Percentiles rank a stretch among this genome's conserved stretches.
These are phyloP conservation scores for Coniophora puteana DNA, from an alignment of 1,284 basidiomycete genomes.

Conservation along the genomic window DNA sequence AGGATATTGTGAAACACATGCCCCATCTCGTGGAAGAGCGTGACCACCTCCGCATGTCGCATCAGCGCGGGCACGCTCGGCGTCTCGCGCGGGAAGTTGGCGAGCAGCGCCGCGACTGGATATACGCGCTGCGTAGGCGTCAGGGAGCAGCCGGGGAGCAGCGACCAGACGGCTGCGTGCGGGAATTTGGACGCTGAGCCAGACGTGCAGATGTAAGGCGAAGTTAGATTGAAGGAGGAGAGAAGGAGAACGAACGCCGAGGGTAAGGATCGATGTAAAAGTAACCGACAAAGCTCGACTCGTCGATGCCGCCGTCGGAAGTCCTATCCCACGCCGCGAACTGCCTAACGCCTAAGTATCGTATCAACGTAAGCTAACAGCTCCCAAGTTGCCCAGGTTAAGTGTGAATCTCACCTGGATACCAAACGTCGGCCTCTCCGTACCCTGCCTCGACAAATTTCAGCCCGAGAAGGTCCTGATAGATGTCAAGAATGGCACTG, in stretches of 20 bases:
- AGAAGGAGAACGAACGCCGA: too few relatives aligned
- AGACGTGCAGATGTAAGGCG: too few relatives aligned
- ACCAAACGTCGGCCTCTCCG: slow-evolving; percentile 55
- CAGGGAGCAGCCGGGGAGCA: slow-evolving; percentile 53
- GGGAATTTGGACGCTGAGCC: slow-evolving; percentile 63
- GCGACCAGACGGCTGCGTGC: slow-evolving; percentile 77
- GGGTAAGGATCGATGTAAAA: too few relatives aligned
- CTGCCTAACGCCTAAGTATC: too few relatives aligned
- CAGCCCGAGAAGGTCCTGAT: slow-evolving; percentile 70
- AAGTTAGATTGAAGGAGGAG: background rate
- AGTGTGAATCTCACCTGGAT: slow-evolving; percentile 53
- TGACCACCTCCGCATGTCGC: slow-evolving; percentile 71
- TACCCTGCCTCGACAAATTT: slow-evolving; percentile 59
- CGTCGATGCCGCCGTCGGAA: too few relatives aligned
- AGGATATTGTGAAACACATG: slow-evolving; percentile 79
- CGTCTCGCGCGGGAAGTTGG: slow-evolving; percentile 76
- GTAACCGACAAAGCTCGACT: too few relatives aligned
- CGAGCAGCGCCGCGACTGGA: slow-evolving; percentile 75
- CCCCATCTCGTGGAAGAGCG: slow-evolving; percentile 77
- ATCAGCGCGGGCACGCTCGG: slow-evolving; percentile 75
- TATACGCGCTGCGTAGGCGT: slow-evolving; percentile 57
- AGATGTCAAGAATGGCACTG: slow-evolving; percentile 69
- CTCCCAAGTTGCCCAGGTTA: too few relatives aligned
- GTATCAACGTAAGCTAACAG: too few relatives aligned
- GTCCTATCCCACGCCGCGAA: too few relatives aligned